phyloP scores from a whole-genome alignment of 345 rosid species.

The Syzygium aqueum region DNA sequence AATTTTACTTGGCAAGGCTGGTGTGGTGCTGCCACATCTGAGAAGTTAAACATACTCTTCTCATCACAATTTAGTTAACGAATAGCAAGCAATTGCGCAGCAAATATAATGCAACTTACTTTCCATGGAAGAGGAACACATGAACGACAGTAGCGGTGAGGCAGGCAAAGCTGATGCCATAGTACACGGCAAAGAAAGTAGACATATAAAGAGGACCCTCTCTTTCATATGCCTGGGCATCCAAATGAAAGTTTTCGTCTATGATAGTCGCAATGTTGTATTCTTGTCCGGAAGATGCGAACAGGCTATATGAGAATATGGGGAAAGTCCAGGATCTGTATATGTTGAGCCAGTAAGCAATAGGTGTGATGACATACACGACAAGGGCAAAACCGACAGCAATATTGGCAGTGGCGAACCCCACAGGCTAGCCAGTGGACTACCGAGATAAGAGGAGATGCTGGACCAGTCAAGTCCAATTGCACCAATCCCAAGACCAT shows the following conservation, averaged over 20 bases:
- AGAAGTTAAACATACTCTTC: not conserved
- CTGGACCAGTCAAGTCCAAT: constrained; percentile 64
- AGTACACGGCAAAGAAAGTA: constrained; percentile 32
- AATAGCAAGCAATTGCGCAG: not conserved
- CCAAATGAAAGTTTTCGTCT: constrained; percentile 38
- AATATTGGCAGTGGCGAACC: constrained; percentile 68
- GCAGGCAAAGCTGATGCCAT: constrained; percentile 53
- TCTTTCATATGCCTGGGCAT: constrained; percentile 34
- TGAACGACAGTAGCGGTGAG: constrained; percentile 50
- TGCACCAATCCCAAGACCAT: constrained; percentile 48
- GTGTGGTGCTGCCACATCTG: not conserved
- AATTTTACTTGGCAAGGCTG: not conserved
- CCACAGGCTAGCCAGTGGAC: constrained; percentile 70
- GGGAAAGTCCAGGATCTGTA: constrained; percentile 54
- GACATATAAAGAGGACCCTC: constrained; percentile 53
- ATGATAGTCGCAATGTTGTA: constrained; percentile 49
- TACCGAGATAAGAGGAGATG: constrained; percentile 50
- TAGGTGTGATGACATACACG: constrained; percentile 44
- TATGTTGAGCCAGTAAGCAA: constrained; percentile 44
- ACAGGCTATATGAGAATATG: constrained; percentile 57
- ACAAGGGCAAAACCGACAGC: constrained; percentile 43
- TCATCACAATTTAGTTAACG: not conserved
- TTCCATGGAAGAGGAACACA: constrained; percentile 58
- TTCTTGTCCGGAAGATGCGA: constrained; percentile 29
- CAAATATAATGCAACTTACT: constrained; percentile 19